Base-by-base conservation (phyloP, 2,329 filamentous ascomycete genomes). In the Metarhizium rileyi region DNA sequence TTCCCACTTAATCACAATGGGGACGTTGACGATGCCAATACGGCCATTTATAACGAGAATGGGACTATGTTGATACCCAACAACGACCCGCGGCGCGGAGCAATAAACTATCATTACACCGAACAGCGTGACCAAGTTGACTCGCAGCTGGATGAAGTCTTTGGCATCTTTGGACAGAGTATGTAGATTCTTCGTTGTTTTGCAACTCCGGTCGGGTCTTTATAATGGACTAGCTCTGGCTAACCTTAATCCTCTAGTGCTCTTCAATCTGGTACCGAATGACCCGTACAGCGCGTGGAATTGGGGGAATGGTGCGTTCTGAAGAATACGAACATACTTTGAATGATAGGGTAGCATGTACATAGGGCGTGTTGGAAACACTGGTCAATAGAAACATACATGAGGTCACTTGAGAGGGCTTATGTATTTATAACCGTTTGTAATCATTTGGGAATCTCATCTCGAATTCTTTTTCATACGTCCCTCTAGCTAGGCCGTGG, bases 401-500 rank as follows among this genome's bases (percentile, higher is more conserved):
- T n/a, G n/a, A n/a, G n/a, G n/a, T n/a, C n/a, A n/a, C n/a, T n/a
- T n/a, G n/a, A n/a, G n/a, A n/a, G n/a, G n/a, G n/a, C n/a, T n/a
- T n/a, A n/a, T n/a, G n/a, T n/a, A n/a, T n/a, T n/a, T n/a, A n/a
- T n/a, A n/a, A n/a, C n/a, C n/a, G n/a, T n/a, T n/a, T n/a, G n/a
- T 27, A 23, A 25, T 53, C 20, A 40, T 53, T n/a, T 52, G 48
- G 46, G 48, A 53, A 53, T 53, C 48, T 53, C 48, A 28, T 50
- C 46, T 41, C 25, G 42, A 49, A n/a, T n/a, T n/a, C n/a, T 40
- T 49, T 61, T 62, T 61, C 53, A 57, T 66, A 58, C 60, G 57
- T 63, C 56, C 57, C 55, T 63, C 61, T 63, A 63, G 57, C 63
- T 62, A 64, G 63, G 60, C 54, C 57, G 60, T 64, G 63, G 60